phyloP scores from a whole-genome alignment of 805 yeast genomes.

The Ogataea allantospora region DNA sequence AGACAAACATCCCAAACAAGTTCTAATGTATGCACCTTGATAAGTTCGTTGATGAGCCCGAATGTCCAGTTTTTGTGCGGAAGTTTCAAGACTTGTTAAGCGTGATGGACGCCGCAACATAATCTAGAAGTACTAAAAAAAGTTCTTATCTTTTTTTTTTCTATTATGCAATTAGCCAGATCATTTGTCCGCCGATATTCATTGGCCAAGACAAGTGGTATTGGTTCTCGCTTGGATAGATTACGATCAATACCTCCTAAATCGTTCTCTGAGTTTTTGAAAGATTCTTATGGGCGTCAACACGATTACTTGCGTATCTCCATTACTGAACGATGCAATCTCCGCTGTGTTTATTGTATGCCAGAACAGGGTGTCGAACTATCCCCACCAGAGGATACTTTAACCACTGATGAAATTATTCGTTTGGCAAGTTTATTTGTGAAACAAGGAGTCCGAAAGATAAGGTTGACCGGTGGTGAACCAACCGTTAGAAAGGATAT shows the following conservation, averaged over 20 bases:
- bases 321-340: constrained; percentile 50
- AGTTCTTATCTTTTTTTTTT: constrained; percentile 2
- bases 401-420: constrained; percentile 45
- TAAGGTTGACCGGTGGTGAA: constrained; percentile 56
- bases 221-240: constrained; percentile 9
- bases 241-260: constrained; percentile 19
- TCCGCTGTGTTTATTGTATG: constrained; percentile 51
- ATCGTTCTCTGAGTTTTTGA: constrained; percentile 41
- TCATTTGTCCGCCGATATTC: constrained; percentile 1
- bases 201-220: background rate
- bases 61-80: constrained; percentile 46
- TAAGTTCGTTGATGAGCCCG: constrained; percentile 79
- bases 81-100: constrained; percentile 35
- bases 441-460: constrained; percentile 47
- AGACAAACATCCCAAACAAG: constrained; percentile 67
- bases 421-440: constrained; percentile 44
- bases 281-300: constrained; percentile 43
- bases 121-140: no score
- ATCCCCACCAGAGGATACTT: constrained; percentile 40
- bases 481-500: constrained; percentile 54
- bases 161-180: background rate
- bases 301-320: constrained; percentile 53
- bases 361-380: constrained; percentile 56
- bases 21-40: constrained; percentile 78
- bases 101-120: constrained; percentile 33